Conservation (phyloP, 2,329 filamentous ascomycete species). For the Capronia epimyces region DNA sequence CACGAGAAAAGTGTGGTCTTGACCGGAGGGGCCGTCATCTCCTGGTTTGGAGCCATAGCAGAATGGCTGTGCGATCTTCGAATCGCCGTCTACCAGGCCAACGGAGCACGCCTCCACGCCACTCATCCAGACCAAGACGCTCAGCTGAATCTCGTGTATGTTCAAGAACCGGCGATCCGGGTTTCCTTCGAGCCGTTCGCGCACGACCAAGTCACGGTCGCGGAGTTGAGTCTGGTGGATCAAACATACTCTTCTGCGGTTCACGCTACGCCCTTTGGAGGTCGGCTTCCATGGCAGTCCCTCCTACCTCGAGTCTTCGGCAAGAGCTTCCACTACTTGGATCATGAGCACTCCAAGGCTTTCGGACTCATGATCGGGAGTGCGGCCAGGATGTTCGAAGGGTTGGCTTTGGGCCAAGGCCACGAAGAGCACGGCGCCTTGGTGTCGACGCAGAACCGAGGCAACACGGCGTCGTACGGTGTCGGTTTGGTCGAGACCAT, state of each 20-base stretch:
- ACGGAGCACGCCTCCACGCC: constrained; percentile 15
- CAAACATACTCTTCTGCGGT: constrained; percentile 15
- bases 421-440: constrained; percentile 20
- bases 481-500: constrained; percentile 23
- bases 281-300: constrained; percentile 24
- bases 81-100: constrained; percentile 15
- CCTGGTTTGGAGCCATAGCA: constrained; percentile 25
- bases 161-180: constrained; percentile 14
- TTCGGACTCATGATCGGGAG: constrained; percentile 25
- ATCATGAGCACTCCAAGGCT: constrained; percentile 22
- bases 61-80: constrained; percentile 27
- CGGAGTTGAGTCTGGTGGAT: constrained; percentile 12
- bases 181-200: constrained; percentile 13
- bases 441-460: constrained; percentile 21
- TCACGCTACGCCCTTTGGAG: constrained; percentile 23
- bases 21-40: constrained; percentile 22
- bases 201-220: neutral
- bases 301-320: constrained; percentile 27
- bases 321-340: constrained; percentile 24
- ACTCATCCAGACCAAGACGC: constrained; percentile 15
- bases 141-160: constrained; percentile 20
- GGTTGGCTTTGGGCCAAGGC: constrained; percentile 18
- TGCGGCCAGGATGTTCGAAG: constrained; percentile 24
- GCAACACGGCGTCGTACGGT: constrained; percentile 22
- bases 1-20: constrained; percentile 20